Evolutionary conservation across 768 basidiomycete species (phyloP).

Genomic region (Paxillus ammoniavirescens): DNA sequence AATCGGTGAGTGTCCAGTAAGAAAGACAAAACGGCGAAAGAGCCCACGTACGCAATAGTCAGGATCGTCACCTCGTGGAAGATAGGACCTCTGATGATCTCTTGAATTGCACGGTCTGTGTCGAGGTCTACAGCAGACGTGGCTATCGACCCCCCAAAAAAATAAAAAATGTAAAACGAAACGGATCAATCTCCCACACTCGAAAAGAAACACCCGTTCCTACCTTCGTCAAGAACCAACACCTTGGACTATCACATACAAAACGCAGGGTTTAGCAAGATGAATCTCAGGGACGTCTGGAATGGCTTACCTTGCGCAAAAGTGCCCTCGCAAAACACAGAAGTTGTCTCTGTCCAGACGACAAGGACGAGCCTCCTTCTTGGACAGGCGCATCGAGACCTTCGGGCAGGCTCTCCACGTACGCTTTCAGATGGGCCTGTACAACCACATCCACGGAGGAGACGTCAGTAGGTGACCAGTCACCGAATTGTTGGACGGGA

Average conservation of each 20-base stretch:
- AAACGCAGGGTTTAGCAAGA: neutral
- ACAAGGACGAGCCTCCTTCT: constrained; percentile 81
- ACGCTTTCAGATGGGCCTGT: constrained; percentile 67
- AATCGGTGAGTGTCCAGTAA: neutral
- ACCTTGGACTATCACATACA: constrained; percentile 61
- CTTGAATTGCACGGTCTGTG: constrained; percentile 86
- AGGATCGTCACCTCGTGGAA: constrained; percentile 81
- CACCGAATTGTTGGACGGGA: neutral
- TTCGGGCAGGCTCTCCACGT: constrained; percentile 61
- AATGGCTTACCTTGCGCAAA: constrained; percentile 57
- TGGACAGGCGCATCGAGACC: constrained; percentile 70
- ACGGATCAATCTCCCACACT: neutral
- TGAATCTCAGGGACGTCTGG: neutral
- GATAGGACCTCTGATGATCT: constrained; percentile 77
- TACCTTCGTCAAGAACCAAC: constrained; percentile 91
- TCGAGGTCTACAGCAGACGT: constrained; percentile 90
- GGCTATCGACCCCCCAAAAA: constrained; percentile 38
- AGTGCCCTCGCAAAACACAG: constrained; percentile 88
- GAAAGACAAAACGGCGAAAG: neutral
- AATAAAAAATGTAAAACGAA: neutral
- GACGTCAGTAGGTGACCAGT: neutral
- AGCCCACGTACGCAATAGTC: constrained; percentile 70
- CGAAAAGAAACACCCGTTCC: constrained; percentile 1
- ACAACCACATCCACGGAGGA: neutral
- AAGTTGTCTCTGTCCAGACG: constrained; percentile 83